Evolutionary conservation across 164 flowering plant species (phyloP).

Genomic region (Aristolochia contorta): DNA sequence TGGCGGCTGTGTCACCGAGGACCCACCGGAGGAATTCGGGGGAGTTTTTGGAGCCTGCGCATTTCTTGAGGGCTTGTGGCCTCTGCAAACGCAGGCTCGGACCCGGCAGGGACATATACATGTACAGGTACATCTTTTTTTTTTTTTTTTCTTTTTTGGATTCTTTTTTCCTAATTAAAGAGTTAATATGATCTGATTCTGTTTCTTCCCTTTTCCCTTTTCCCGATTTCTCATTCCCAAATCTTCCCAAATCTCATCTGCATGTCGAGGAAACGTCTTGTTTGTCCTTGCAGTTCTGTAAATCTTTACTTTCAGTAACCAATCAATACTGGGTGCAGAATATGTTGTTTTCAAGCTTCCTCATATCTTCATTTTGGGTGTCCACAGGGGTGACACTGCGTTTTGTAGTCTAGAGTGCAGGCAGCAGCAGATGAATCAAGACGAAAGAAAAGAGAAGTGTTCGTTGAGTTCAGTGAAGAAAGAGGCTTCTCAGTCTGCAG

Average conservation of each 20-base stretch:
- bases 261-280: too few relatives aligned
- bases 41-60: conserved; percentile 30
- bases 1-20: conserved; percentile 25
- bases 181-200: background rate
- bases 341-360: background rate
- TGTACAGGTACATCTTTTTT: conserved; percentile 69
- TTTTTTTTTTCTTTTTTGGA: background rate
- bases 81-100: conserved; percentile 59
- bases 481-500: conserved; percentile 15
- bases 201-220: too few relatives aligned
- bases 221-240: too few relatives aligned
- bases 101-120: conserved; percentile 62
- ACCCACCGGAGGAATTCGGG: conserved; percentile 21
- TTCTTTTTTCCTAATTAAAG: too few relatives aligned
- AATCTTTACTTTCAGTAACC: background rate
- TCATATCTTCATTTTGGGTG: background rate
- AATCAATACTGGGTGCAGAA: background rate
- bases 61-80: conserved; percentile 45
- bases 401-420: conserved; percentile 60
- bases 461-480: conserved; percentile 24
- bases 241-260: too few relatives aligned
- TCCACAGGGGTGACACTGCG: conserved; percentile 49
- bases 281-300: too few relatives aligned
- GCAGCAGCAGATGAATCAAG: conserved; percentile 51
- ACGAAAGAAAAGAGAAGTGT: conserved; percentile 50